Base-by-base conservation (phyloP, 192 early-diverging fungal species). In the Irineochytrium annulatum region DNA sequence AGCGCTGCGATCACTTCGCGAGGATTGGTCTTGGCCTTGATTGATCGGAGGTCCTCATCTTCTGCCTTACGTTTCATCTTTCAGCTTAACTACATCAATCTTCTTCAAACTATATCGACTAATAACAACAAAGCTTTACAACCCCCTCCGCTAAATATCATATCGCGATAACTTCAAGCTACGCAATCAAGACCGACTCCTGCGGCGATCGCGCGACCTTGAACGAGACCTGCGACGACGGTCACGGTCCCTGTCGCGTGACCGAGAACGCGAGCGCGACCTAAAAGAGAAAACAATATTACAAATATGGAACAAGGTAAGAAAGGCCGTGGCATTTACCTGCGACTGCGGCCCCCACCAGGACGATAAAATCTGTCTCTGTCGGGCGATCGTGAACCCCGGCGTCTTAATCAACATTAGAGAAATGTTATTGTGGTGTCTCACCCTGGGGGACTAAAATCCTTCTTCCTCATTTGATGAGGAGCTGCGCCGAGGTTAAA, bases 401-500 rank as follows among this genome's bases (percentile, higher is more conserved):
- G 17, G 20, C n/a, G 22, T 16, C 17, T 43, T 6, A 28, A 13
- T 26, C 14, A 33, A 34, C 1, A 44, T 34, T n/a, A 62, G 34
- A 19, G 6, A 59, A 0, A 43, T 14, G 34, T 16, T 8, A 6
- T 48, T 22, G 45, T 62, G 19, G 44, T 26, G 22, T 20, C 27
- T 33, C 29, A 32, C 20, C 13, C 32, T 1, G 27, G 1, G 37
- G n/a, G 0, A 34, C 39, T 13, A n/a, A n/a, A n/a, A n/a, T 55
- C 55, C 33, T 62, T 58, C 28, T 4, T 61, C 29, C 44, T 3
- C 54, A 74, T 74, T 53, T 74, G 58, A 3, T 13, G 41, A 32
- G 72, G 68, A n/a, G 72, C 72, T 75, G 33, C 11, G 16, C 13
- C 55, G 35, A 26, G 43, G 31, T 22, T 35, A 3, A 62, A 35